Percentiles rank a stretch among this genome's conserved stretches.
phyloP scores from a whole-genome alignment of 805 yeast species.

The Wickerhamiella azyma region DNA sequence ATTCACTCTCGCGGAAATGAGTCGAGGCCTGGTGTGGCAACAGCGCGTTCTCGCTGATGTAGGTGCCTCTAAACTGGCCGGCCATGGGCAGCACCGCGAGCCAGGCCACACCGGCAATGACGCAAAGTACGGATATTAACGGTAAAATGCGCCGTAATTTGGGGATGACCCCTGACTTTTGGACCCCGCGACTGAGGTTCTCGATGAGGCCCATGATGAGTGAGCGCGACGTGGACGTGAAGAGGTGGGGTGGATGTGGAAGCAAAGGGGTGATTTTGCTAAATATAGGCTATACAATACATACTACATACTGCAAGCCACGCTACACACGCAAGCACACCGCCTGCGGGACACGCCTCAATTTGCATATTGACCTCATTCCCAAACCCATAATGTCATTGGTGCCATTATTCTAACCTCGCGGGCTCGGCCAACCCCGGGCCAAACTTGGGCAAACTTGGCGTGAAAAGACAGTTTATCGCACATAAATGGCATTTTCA shows the following conservation, averaged over 20 bases:
- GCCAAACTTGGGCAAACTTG: too few relatives aligned
- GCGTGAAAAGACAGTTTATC: too few relatives aligned
- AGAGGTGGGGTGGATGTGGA: too few relatives aligned
- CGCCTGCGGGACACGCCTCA: too few relatives aligned
- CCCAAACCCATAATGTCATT: too few relatives aligned
- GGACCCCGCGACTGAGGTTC: constrained; percentile 20
- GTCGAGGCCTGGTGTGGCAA: constrained; percentile 94
- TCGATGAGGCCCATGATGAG: constrained; percentile 26
- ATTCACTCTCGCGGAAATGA: constrained; percentile 84
- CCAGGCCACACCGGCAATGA: constrained; percentile 37
- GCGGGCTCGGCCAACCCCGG: too few relatives aligned
- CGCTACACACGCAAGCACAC: background rate
- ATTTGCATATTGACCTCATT: too few relatives aligned
- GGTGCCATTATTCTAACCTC: too few relatives aligned
- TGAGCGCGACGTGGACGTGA: background rate
- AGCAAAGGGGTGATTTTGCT: background rate
- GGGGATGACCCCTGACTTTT: constrained; percentile 20
- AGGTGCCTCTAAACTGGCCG: constrained; percentile 72
- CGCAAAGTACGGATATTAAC: constrained; percentile 20
- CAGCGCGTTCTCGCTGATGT: constrained; percentile 88
- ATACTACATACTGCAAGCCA: too few relatives aligned
- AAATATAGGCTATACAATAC: too few relatives aligned
- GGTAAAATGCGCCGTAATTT: constrained; percentile 20
- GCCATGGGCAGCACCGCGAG: constrained; percentile 54
- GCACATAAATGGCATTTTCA: too few relatives aligned